Base-by-base conservation (phyloP, 208 protist genomes). In the Spongospora subterranea region DNA sequence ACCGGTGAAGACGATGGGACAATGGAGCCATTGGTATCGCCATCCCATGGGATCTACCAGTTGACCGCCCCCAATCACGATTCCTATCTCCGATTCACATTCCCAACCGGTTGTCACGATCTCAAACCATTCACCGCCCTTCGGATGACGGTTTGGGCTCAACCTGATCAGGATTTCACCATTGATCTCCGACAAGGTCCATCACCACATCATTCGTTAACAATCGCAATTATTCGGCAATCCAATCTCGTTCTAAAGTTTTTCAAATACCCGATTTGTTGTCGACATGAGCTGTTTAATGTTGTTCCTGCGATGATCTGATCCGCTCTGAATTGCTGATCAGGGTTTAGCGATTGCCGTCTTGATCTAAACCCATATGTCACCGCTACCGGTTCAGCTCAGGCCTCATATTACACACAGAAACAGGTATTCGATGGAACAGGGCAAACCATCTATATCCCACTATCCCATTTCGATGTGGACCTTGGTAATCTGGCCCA, bases 81-180 rank as follows among this genome's bases (percentile, higher is more conserved):
- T 82, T 82, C 71, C 6, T 82, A 82, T 82, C 35, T 82, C 35
- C 71, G 71, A 43, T 82, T 82, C n/a, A 82, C 71, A 43, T 40
- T 82, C 17, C n/a, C 71, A 43, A 39, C 71, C n/a, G 71, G 71
- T 39, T 82, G 71, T n/a, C 35, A 82, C 71, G 35, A 82, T 43
- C 71, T 82, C 17, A 43, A 35, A 6, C 13, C 71, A 82, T 82
- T 40, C 71, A 82, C 11, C 35, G 6, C 6, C 71, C 6, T 82
- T 6, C 6, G n/a, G 35, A 35, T 82, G 71, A 35, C 6, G 35
- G 71, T n/a, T n/a, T 82, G 71, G 71, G 71, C 71, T 20, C 40
- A 6, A 45, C 17, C 71, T 20, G 71, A n/a, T 35, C 11, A 20
- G 71, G 17, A 82, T 20, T 82, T 82, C 35, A 82, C 71, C 17